Base-by-base conservation (phyloP, 371 early-diverging fungal species). In the Choanephora cucurbitarum region DNA sequence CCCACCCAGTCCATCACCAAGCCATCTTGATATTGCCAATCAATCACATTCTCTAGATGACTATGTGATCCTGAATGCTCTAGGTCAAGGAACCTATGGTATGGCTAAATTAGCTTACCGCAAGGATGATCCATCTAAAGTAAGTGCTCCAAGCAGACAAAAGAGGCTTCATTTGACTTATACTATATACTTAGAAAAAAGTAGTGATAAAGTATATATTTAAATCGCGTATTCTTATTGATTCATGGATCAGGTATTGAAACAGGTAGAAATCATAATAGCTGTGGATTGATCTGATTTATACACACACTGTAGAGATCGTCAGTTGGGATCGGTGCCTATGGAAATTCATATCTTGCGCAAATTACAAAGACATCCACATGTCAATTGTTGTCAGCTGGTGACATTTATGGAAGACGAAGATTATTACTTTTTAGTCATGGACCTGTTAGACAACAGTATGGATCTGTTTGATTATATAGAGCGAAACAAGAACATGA, bases 51-150 rank as follows among this genome's bases (percentile, higher is more conserved):
- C 66, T 0, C 31, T 75, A 11, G 72, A 71, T 34, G 84, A 87
- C 45, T 89, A 80, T 66, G 75, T 79, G 2, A 76, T 85, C 37
- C 47, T 83, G 9, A 75, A 76, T 37, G 60, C 71, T 0, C 45
- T 89, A 7, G 90, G 90, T 18, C 80, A 87, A 53, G 89, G 90
- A 18, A 80, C 90, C 5, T 88, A 88, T 65, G 87, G 88, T 1
- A 74, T 72, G 44, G 89, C 86, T 5, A 79, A 82, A 45, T 61
- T 84, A 17, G 85, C 73, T 9, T 67, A 69, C 44, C 48, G 63
- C 31, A 70, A 70, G 47, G 69, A 73, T n/a, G 82, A 84, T 66
- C 73, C 71, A 11, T 59, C 64, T 44, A 66, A 74, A 67, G 84
- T 84, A 60, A 52, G 22, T 32, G 4, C 5, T 24, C 6, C 6